Evolutionary conservation across 169 alveolate species (phyloP).

Genomic region (Cryptosporidium ryanae): DNA sequence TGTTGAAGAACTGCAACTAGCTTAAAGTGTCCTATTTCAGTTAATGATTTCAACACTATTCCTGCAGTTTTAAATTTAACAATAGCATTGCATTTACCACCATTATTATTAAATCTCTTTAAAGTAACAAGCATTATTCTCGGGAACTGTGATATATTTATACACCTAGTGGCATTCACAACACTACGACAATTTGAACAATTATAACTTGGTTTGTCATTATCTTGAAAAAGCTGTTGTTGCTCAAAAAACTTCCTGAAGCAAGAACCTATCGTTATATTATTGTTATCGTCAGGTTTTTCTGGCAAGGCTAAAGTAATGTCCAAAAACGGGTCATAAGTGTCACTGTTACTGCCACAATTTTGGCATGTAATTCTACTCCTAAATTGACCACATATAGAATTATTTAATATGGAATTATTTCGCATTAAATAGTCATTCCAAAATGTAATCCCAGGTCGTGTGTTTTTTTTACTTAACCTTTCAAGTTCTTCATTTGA

Average conservation of each 20-base stretch:
- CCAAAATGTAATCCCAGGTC: slow-evolving; percentile 65
- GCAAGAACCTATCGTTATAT: slow-evolving; percentile 60
- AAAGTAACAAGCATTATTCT: slow-evolving; percentile 57
- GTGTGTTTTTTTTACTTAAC: slow-evolving; percentile 33
- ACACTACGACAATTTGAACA: slow-evolving; percentile 36
- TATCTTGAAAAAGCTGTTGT: slow-evolving; percentile 42
- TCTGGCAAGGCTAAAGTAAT: slow-evolving; percentile 66
- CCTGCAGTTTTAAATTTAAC: slow-evolving; percentile 70
- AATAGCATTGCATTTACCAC: slow-evolving; percentile 38
- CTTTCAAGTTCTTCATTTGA: slow-evolving; percentile 60
- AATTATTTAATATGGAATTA: slow-evolving; percentile 44
- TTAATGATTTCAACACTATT: slow-evolving; percentile 43
- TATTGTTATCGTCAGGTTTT: slow-evolving; percentile 3
- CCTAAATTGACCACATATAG: slow-evolving; percentile 71
- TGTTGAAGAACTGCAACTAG: slow-evolving; percentile 62
- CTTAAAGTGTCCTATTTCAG: slow-evolving; percentile 50
- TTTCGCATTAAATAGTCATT: slow-evolving; percentile 42
- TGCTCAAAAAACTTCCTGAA: slow-evolving; percentile 72
- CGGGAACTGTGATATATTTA: slow-evolving; percentile 64
- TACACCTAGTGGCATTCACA: slow-evolving; percentile 67
- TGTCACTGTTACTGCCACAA: slow-evolving; percentile 65
- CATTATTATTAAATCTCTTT: slow-evolving; percentile 54
- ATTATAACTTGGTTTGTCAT: slow-evolving; percentile 61
- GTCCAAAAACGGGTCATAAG: slow-evolving; percentile 73
- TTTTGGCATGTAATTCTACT: slow-evolving; percentile 59